phyloP scores from a whole-genome alignment of 2,329 filamentous ascomycete genomes.

The Fusarium beomiforme region DNA sequence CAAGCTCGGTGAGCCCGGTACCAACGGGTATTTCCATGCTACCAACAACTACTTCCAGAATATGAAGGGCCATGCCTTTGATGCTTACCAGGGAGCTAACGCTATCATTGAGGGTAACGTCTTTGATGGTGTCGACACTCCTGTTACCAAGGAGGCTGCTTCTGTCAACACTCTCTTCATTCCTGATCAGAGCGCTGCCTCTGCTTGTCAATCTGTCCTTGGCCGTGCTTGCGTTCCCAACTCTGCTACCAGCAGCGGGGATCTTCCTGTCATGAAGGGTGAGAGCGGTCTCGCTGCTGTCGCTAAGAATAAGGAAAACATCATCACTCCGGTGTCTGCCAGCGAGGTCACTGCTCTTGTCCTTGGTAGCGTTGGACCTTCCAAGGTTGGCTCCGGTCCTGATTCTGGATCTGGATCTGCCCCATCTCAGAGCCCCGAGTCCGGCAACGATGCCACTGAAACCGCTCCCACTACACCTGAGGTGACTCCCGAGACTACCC shows the following conservation, averaged over 20 bases:
- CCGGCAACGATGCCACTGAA: background rate
- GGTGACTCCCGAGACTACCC: background rate
- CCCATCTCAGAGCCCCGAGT: background rate
- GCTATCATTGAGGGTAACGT: conserved; percentile 44
- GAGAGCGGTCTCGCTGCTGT: conserved; percentile 31
- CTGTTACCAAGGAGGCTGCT: conserved; percentile 48
- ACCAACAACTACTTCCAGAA: conserved; percentile 44
- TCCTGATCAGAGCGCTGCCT: conserved; percentile 24
- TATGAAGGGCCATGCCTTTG: conserved; percentile 57
- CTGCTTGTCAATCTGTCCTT: conserved; percentile 32
- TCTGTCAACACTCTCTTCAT: conserved; percentile 31
- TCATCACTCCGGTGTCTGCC: conserved; percentile 41
- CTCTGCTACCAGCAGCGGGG: conserved; percentile 36
- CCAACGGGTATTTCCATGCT: conserved; percentile 38
- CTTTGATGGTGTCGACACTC: conserved; percentile 41
- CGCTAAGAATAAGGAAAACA: conserved; percentile 25
- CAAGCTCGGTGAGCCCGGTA: conserved; percentile 44
- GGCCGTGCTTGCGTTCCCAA: conserved; percentile 39
- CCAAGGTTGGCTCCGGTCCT: conserved; percentile 38
- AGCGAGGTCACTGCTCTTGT: conserved; percentile 40
- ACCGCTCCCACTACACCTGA: background rate
- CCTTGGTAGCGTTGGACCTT: conserved; percentile 34
- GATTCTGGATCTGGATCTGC: conserved; percentile 28
- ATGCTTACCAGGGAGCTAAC: conserved; percentile 54
- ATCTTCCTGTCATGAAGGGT: conserved; percentile 33